Conservation (phyloP, 305 asterid genomes). For the Solanum hybrid region DNA sequence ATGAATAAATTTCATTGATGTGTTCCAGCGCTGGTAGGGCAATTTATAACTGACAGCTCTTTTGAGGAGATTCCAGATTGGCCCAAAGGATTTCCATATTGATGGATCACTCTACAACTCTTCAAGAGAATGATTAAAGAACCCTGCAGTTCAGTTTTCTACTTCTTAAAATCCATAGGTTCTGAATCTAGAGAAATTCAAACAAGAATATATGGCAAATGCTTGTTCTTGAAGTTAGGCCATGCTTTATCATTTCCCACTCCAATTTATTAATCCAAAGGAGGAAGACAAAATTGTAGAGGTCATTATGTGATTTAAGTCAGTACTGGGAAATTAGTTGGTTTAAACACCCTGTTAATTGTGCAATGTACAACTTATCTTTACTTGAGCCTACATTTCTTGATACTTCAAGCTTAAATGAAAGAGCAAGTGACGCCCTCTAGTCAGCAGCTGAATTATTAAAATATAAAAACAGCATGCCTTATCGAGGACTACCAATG, state of each 20-base stretch:
- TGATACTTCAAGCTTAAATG: background rate
- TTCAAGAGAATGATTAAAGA: background rate
- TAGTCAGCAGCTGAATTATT: background rate
- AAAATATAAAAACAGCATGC: background rate
- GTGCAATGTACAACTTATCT: background rate
- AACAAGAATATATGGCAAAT: background rate
- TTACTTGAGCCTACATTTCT: background rate
- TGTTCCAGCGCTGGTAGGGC: background rate
- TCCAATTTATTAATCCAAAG: background rate
- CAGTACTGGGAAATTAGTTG: background rate
- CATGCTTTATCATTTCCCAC: background rate
- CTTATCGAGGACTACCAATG: background rate
- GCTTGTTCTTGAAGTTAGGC: background rate
- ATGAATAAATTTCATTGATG: background rate
- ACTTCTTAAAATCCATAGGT: background rate
- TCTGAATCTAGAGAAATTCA: background rate
- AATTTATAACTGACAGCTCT: background rate
- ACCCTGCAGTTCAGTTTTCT: background rate
- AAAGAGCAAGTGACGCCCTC: background rate
- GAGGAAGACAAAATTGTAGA: background rate
- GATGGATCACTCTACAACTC: background rate
- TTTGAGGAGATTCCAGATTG: background rate
- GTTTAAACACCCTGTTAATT: background rate
- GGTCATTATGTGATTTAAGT: background rate
- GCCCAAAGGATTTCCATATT: background rate